Evolutionary conservation across 2,329 filamentous ascomycete species (phyloP).

Genomic region (Tolypocladium ophioglossoides): DNA sequence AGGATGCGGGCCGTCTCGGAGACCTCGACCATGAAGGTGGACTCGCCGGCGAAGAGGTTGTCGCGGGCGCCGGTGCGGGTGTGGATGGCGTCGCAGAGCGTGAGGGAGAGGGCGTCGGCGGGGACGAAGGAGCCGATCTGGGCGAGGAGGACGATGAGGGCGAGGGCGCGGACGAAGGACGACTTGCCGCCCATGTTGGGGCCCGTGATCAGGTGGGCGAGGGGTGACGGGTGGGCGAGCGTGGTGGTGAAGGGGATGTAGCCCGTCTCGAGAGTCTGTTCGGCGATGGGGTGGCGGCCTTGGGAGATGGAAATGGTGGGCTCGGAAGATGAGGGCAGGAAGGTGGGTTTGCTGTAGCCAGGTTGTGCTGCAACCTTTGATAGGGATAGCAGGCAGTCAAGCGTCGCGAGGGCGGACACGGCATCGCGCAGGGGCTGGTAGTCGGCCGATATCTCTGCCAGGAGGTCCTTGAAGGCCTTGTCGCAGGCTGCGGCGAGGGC

Average conservation of each 20-base stretch:
- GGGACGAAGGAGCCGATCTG: slow-evolving; percentile 94
- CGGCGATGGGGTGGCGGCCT: slow-evolving; percentile 91
- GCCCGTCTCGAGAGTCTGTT: slow-evolving; percentile 71
- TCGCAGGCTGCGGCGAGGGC: slow-evolving; percentile 87
- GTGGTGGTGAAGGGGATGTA: slow-evolving; percentile 88
- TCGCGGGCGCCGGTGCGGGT: slow-evolving; percentile 95
- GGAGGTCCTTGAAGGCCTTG: slow-evolving; percentile 61
- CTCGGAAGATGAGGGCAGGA: slow-evolving; percentile 49
- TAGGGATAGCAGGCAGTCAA: slow-evolving; percentile 85
- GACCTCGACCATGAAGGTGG: slow-evolving; percentile 96
- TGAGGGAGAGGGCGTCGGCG: slow-evolving; percentile 61
- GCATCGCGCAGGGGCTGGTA: slow-evolving; percentile 88
- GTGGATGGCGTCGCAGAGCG: slow-evolving; percentile 82
- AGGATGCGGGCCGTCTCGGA: slow-evolving; percentile 87
- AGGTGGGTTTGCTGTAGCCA: slow-evolving; percentile 72
- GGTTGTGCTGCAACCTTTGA: slow-evolving; percentile 76
- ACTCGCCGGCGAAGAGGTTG: slow-evolving; percentile 90
- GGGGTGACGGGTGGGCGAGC: slow-evolving; percentile 53
- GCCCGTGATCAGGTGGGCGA: slow-evolving; percentile 82
- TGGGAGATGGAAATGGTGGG: slow-evolving; percentile 50
- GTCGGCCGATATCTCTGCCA: slow-evolving; percentile 64
- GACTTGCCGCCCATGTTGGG: slow-evolving; percentile 99
- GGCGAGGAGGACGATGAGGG: slow-evolving; percentile 84
- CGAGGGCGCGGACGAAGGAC: slow-evolving; percentile 89
- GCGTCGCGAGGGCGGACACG: slow-evolving; percentile 71